Evolutionary conservation across 495 filamentous ascomycete genomes (phyloP), one percentile per base, ranked within the genome.

Genomic region (Tuber melanosporum): DNA sequence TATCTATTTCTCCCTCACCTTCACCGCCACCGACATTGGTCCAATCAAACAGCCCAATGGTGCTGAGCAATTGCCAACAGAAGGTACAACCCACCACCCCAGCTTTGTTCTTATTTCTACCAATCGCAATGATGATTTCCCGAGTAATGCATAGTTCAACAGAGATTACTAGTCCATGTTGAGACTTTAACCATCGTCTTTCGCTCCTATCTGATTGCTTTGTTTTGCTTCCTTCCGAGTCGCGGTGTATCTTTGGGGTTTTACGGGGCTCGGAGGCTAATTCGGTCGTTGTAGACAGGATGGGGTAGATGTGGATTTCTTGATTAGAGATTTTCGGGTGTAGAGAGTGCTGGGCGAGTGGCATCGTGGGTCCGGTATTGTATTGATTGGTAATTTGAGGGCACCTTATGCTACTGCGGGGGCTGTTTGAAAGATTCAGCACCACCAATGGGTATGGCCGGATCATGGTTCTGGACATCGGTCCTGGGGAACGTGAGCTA

Each of bases 131-230:
- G 71, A 73, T 73, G 71, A 73, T 73, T 73, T 45, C 71, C 20
- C 43, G 71, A 73, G 46, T 49, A 81, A 81, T 81, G 81, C 81
- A 82, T 82, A 82, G 81, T 82, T 82, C 81, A 82, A 79, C 81
- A 75, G 81, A 82, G 80, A 73, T 82, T 82, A 82, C 80, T 82
- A 80, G 80, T 73, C 80, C 73, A 79, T 82, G 80, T 80, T 82
- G 81, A 82, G 76, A 81, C 81, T 82, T 52, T 39, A 80, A 76
- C 80, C 80, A 82, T 81, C 81, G 79, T 82, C 81, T 82, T 82
- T 82, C 81, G 80, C 80, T 82, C 81, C 81, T 82, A 82, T 82
- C 81, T 82, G 81, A 82, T 77, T 43, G 39, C 49, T 75, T 42
- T 36, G 20, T 44, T 57, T 20, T 62, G 39, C 47, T 20, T n/a